Evolutionary conservation across 2,329 filamentous ascomycete genomes (phyloP).

Genomic region (Verticillium dahliae): DNA sequence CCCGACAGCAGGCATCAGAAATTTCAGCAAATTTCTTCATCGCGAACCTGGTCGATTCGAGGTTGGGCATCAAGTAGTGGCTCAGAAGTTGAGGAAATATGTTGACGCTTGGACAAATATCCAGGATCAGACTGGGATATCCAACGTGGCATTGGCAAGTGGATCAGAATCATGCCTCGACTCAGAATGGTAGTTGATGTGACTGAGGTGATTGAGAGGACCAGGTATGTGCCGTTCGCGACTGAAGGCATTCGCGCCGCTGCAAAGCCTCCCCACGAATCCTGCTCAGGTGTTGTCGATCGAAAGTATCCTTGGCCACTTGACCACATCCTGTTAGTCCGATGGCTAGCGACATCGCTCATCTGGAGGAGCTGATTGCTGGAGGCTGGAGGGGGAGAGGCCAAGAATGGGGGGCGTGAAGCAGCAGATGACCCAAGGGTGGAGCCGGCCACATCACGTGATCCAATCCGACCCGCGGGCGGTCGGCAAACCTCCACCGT

Average conservation of each 20-base stretch:
- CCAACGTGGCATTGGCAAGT: not conserved
- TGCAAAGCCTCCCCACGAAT: not conserved
- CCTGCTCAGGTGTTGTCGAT: not conserved
- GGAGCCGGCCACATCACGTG: not conserved
- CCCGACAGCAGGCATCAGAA: not conserved
- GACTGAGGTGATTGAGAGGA: not conserved
- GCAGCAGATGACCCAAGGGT: not conserved
- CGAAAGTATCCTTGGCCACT: not conserved
- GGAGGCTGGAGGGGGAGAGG: conserved; percentile 1
- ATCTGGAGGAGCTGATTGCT: not conserved
- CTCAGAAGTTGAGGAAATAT: not conserved
- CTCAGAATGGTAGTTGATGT: not conserved
- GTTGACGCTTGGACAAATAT: not conserved
- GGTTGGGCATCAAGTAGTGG: not conserved
- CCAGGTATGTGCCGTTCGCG: not conserved
- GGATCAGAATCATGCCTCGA: not conserved
- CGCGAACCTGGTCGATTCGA: not conserved
- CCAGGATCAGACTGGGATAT: not conserved
- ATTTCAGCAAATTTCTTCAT: not conserved
- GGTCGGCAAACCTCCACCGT: conserved; percentile 1
- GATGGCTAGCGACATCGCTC: not conserved
- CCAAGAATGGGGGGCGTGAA: not conserved
- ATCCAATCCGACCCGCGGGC: not conserved
- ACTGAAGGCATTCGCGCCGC: not conserved
- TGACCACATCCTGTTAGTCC: not conserved